phyloP scores from a whole-genome alignment of 352 stramenopile genomes.

The Pythium plurisporium region DNA sequence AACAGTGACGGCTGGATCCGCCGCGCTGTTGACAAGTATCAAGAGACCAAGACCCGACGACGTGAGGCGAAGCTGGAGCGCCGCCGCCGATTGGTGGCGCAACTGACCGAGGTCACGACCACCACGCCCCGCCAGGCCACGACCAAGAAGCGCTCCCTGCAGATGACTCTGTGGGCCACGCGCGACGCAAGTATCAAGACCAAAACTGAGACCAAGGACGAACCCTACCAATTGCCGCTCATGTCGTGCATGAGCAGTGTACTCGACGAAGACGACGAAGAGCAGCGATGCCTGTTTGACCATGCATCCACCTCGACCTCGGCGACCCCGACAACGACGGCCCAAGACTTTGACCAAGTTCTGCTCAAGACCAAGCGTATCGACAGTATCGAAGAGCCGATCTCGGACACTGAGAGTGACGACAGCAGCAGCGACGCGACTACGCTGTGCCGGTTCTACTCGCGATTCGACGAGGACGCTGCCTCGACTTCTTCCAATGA shows the following conservation, averaged over 20 bases:
- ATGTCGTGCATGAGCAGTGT: conserved; percentile 12
- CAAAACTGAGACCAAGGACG: conserved; percentile 17
- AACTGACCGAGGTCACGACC: background rate
- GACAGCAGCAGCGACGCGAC: conserved; percentile 21
- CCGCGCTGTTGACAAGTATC: conserved; percentile 20
- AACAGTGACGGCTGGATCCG: conserved; percentile 19
- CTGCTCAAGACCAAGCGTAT: conserved; percentile 16
- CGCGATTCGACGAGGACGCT: conserved; percentile 14
- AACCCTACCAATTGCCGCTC: conserved; percentile 24
- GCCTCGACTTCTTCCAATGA: background rate
- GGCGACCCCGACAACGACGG: background rate
- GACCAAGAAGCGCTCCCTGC: conserved; percentile 24
- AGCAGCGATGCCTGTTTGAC: conserved; percentile 16
- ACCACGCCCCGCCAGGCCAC: conserved; percentile 2
- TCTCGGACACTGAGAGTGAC: conserved; percentile 30
- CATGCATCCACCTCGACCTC: background rate
- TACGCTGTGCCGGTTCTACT: conserved; percentile 19
- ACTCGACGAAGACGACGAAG: conserved; percentile 19
- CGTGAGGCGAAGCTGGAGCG: conserved; percentile 13
- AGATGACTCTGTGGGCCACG: conserved; percentile 17
- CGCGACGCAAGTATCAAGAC: background rate
- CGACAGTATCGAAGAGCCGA: conserved; percentile 4
- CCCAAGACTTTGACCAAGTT: conserved; percentile 3
- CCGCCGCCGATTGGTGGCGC: background rate
- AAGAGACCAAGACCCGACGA: conserved; percentile 23